Evolutionary conservation across 805 yeast species (phyloP).

Genomic region (Zygoascus bituminiphila): DNA sequence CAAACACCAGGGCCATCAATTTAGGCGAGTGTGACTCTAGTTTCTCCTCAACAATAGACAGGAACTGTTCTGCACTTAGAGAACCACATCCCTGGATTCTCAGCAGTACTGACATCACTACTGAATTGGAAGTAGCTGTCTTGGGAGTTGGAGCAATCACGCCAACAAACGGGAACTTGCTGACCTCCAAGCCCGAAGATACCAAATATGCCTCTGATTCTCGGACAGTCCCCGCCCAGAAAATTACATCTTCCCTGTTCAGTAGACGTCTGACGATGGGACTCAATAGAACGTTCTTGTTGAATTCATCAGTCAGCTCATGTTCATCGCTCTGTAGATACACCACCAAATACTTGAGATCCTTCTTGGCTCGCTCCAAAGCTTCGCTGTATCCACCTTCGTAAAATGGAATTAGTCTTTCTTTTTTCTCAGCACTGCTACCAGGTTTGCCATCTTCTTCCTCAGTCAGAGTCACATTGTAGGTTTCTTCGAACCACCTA

Average conservation of each 20-base stretch:
- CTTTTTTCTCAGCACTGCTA: conserved; percentile 34
- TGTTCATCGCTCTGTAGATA: conserved; percentile 67
- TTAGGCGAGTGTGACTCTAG: conserved; percentile 50
- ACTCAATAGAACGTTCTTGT: conserved; percentile 46
- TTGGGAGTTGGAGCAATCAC: conserved; percentile 58
- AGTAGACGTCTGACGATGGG: conserved; percentile 38
- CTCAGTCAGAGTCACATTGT: conserved; percentile 16
- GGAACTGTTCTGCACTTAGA: conserved; percentile 30
- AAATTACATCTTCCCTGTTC: conserved; percentile 43
- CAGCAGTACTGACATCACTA: conserved; percentile 53
- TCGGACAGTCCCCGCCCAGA: conserved; percentile 87
- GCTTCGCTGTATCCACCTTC: conserved; percentile 80
- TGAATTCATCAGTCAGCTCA: conserved; percentile 49
- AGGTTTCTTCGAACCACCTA: conserved; percentile 43
- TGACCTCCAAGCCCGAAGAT: conserved; percentile 61
- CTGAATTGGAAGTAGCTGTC: conserved; percentile 29
- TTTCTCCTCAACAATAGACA: conserved; percentile 38
- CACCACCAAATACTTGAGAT: conserved; percentile 64
- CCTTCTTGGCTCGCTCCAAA: conserved; percentile 55
- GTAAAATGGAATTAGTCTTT: conserved; percentile 33
- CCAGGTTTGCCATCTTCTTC: conserved; percentile 38
- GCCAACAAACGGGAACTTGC: conserved; percentile 77
- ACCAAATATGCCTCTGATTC: conserved; percentile 79
- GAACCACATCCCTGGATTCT: conserved; percentile 50
- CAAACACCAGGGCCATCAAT: conserved; percentile 51